A percentile compares a stretch with the other conserved stretches of the same genome.
These are phyloP conservation scores for Symbiodinium natans DNA, from an alignment of 73 alveolate genomes.

Conservation along the genomic window DNA sequence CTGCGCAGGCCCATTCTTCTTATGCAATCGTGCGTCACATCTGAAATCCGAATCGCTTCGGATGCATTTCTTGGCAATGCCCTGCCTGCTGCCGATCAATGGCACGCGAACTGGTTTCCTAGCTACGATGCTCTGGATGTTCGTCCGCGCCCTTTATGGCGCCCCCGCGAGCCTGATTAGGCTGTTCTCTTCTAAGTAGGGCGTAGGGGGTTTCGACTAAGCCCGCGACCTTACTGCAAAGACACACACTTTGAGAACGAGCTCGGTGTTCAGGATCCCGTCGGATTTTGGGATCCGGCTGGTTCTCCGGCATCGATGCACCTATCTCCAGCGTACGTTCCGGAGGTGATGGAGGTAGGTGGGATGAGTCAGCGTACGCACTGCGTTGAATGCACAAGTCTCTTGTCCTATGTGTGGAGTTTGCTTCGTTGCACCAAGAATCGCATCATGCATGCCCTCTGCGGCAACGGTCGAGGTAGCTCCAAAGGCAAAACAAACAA, in stretches of 20 bases:
- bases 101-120: neutral
- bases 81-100: neutral
- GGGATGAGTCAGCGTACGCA: neutral
- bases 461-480: neutral
- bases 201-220: slow-evolving; percentile 6
- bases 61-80: neutral
- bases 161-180: neutral
- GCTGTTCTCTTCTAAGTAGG: neutral
- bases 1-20: neutral
- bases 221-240: neutral
- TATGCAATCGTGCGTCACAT: neutral
- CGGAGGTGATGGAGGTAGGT: neutral
- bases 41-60: neutral
- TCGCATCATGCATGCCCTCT: neutral
- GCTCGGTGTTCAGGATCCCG: too few relatives aligned
- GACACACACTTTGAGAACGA: too few relatives aligned
- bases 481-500: neutral
- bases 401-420: neutral
- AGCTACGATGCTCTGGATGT: neutral
- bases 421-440: neutral
- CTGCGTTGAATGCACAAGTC: neutral
- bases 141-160: neutral
- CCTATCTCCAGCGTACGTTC: too few relatives aligned
- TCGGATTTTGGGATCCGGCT: neutral
- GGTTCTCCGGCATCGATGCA: neutral